Evolutionary conservation across 192 early-diverging fungal species (phyloP).

Genomic region (Entomortierella beljakovae): DNA sequence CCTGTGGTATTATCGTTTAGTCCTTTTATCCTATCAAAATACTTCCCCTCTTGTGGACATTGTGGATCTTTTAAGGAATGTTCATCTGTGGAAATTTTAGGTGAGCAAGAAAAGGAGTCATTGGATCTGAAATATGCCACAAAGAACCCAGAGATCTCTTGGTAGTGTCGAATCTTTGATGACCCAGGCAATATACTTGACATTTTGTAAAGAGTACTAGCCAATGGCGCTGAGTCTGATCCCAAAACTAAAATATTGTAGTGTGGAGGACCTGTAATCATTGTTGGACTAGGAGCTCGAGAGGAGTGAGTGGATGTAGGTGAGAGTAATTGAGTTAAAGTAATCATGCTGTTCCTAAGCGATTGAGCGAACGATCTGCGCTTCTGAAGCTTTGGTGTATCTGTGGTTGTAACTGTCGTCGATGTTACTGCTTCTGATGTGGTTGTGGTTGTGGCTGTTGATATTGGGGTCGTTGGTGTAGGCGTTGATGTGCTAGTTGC

Average conservation of each 20-base stretch:
- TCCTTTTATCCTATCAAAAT: constrained; percentile 10
- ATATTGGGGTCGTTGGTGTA: neutral
- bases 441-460: constrained; percentile 5
- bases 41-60: neutral
- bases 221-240: constrained; percentile 43
- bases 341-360: constrained; percentile 26
- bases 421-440: neutral
- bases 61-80: neutral
- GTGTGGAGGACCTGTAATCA: constrained; percentile 22
- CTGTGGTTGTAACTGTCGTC: neutral
- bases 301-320: neutral
- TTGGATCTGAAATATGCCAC: constrained; percentile 45
- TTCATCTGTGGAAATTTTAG: constrained; percentile 34
- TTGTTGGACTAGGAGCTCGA: neutral
- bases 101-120: constrained; percentile 33
- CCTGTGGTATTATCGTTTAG: neutral
- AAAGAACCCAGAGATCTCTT: constrained; percentile 53
- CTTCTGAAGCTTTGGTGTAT: constrained; percentile 21
- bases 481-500: neutral
- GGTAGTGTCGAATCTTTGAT: constrained; percentile 49
- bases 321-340: constrained; percentile 31
- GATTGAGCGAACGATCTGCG: constrained; percentile 42
- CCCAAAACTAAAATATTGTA: constrained; percentile 47
- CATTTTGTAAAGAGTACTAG: constrained; percentile 52
- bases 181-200: constrained; percentile 34